These are phyloP conservation scores for Fistulinella prunicolor DNA, from an alignment of 768 basidiomycete genomes.

Conservation along the genomic window DNA sequence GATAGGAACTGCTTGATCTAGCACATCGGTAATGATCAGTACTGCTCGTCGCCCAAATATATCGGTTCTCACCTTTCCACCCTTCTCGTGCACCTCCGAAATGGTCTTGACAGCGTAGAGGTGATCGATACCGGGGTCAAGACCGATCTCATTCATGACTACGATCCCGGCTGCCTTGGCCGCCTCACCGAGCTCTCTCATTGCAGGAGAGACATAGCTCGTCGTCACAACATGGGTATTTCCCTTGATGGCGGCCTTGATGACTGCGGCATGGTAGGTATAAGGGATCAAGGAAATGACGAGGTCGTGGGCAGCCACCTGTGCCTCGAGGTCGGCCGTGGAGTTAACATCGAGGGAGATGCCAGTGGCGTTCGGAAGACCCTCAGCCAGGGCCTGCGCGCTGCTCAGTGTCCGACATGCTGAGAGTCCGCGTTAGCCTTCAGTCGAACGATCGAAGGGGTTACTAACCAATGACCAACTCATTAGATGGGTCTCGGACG, in stretches of 20 bases:
- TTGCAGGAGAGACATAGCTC: slow-evolving; percentile 88
- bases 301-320: slow-evolving; percentile 83
- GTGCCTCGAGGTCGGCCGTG: slow-evolving; percentile 68
- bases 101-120: slow-evolving; percentile 94
- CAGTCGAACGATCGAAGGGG: background rate
- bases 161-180: slow-evolving; percentile 87
- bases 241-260: slow-evolving; percentile 77
- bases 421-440: slow-evolving; percentile 26
- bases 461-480: slow-evolving; percentile 75
- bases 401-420: slow-evolving; percentile 85
- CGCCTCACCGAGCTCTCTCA: slow-evolving; percentile 79
- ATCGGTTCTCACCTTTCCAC: slow-evolving; percentile 72
- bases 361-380: slow-evolving; percentile 67
- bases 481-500: slow-evolving; percentile 73
- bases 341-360: slow-evolving; percentile 81
- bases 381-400: slow-evolving; percentile 65
- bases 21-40: slow-evolving; percentile 1
- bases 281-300: slow-evolving; percentile 98
- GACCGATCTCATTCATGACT: slow-evolving; percentile 96
- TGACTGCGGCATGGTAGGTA: slow-evolving; percentile 84
- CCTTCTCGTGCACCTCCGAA: slow-evolving; percentile 88
- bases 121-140: slow-evolving; percentile 95
- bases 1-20: slow-evolving; percentile 89
- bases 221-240: slow-evolving; percentile 96
- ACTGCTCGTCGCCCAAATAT: background rate